Conservation (phyloP, 192 early-diverging fungal species). For the Podila minutissima region DNA sequence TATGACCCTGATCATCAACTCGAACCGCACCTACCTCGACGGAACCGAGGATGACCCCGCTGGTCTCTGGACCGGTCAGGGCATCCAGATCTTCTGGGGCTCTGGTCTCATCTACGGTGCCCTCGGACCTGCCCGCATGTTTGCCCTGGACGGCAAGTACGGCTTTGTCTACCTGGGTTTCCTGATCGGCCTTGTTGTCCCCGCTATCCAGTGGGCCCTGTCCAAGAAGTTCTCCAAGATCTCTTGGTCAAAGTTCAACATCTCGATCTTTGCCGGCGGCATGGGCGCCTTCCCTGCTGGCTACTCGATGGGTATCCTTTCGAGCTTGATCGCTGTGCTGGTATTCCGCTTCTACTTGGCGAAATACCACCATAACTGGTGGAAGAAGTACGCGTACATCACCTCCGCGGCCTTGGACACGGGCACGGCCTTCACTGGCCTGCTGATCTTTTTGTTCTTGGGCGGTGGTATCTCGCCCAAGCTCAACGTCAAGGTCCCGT, state of each 20-base stretch:
- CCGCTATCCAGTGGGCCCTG: constrained; percentile 60
- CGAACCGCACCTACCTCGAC: constrained; percentile 23
- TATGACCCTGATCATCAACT: constrained; percentile 29
- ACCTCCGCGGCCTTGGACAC: constrained; percentile 68
- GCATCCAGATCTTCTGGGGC: constrained; percentile 60
- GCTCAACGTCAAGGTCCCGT: not conserved
- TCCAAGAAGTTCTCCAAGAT: constrained; percentile 57
- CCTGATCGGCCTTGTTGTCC: constrained; percentile 59
- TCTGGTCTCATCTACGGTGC: constrained; percentile 76
- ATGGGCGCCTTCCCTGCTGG: constrained; percentile 61
- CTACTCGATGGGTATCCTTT: constrained; percentile 41
- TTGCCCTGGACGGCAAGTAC: constrained; percentile 47
- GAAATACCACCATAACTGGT: constrained; percentile 62
- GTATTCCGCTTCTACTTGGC: constrained; percentile 63
- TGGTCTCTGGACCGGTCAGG: constrained; percentile 54
- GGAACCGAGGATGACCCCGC: constrained; percentile 37
- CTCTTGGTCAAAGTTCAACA: constrained; percentile 55
- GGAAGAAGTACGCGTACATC: constrained; percentile 73
- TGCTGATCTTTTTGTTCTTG: constrained; percentile 57
- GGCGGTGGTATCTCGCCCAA: constrained; percentile 27
- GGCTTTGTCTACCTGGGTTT: constrained; percentile 38
- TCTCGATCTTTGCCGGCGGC: constrained; percentile 62
- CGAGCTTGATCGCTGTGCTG: constrained; percentile 33
- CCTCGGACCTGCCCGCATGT: constrained; percentile 71
- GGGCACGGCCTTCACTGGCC: constrained; percentile 56